A percentile compares a stretch with the other conserved stretches of the same genome.
Evolutionary conservation across 768 basidiomycete species (phyloP).

Genomic region (Gautieria morchelliformis): DNA sequence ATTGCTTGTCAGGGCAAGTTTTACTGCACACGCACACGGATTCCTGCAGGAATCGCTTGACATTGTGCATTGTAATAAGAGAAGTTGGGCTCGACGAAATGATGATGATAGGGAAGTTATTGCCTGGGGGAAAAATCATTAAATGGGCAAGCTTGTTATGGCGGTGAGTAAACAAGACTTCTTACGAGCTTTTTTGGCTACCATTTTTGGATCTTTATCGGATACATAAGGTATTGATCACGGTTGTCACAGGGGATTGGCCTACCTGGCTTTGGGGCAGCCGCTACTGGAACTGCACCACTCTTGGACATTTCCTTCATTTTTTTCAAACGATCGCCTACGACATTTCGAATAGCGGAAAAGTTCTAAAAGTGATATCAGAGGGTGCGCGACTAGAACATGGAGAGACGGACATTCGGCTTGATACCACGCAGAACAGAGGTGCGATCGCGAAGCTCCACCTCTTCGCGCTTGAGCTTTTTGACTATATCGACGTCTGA

Average conservation of each 20-base stretch:
- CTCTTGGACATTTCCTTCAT: constrained; percentile 57
- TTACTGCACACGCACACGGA: constrained; percentile 41
- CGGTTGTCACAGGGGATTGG: neutral
- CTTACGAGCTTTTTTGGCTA: constrained; percentile 64
- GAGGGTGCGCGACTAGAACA: neutral
- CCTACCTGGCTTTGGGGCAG: constrained; percentile 27
- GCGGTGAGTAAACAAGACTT: constrained; percentile 7
- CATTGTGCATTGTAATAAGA: constrained; percentile 96
- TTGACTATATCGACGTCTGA: constrained; percentile 82
- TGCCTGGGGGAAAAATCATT: constrained; percentile 35
- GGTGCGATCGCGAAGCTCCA: constrained; percentile 76
- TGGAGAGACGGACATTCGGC: constrained; percentile 51
- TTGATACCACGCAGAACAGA: constrained; percentile 78
- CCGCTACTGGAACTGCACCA: constrained; percentile 28
- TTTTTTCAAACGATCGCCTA: constrained; percentile 71
- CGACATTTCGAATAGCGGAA: constrained; percentile 50
- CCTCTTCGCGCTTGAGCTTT: constrained; percentile 63
- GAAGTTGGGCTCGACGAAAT: constrained; percentile 94
- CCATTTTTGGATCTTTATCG: constrained; percentile 42
- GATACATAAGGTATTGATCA: neutral
- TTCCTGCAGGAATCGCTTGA: constrained; percentile 88
- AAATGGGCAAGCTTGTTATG: neutral
- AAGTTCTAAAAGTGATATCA: constrained; percentile 56
- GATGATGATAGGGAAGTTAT: constrained; percentile 89
- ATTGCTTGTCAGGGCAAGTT: neutral